Percentiles rank a stretch among this genome's conserved stretches.
These are phyloP conservation scores for Colletotrichum chrysophilum DNA, from an alignment of 2,329 filamentous ascomycete genomes.

Conservation along the genomic window DNA sequence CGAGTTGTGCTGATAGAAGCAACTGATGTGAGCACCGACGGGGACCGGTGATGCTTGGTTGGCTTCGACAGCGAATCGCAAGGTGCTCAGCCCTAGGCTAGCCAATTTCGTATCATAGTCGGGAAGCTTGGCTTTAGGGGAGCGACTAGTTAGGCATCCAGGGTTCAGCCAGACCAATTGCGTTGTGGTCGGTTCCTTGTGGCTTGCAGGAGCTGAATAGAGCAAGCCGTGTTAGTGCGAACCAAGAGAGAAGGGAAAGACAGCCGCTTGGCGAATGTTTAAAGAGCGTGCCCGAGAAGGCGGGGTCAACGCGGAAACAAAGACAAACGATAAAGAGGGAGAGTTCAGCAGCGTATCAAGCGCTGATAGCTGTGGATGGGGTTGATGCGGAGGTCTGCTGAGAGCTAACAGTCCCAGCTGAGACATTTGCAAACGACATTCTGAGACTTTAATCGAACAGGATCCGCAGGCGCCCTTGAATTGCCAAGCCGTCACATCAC, in stretches of 20 bases:
- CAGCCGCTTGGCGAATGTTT: background rate
- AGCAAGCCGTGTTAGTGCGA: background rate
- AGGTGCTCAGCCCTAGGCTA: constrained; percentile 28
- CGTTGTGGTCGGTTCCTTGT: constrained; percentile 21
- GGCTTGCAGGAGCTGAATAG: constrained; percentile 43
- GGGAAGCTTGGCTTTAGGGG: constrained; percentile 29
- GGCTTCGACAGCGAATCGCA: background rate
- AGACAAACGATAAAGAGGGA: background rate
- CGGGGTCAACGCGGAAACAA: constrained; percentile 24
- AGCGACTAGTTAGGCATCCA: constrained; percentile 15
- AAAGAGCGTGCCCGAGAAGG: background rate
- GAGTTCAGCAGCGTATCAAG: background rate
- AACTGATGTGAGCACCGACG: background rate
- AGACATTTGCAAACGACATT: background rate
- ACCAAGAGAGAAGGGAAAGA: background rate
- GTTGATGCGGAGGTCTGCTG: background rate
- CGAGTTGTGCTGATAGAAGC: background rate
- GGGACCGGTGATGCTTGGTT: background rate
- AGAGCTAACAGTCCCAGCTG: background rate
- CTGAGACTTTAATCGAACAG: background rate
- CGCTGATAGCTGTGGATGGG: background rate
- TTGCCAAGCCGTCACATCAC: background rate
- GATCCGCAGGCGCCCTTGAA: background rate
- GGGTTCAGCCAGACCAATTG: constrained; percentile 28
- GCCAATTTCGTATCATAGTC: constrained; percentile 23